Conservation (phyloP, 176 grass and related monocot genomes). For the Rhynchospora pubera region DNA sequence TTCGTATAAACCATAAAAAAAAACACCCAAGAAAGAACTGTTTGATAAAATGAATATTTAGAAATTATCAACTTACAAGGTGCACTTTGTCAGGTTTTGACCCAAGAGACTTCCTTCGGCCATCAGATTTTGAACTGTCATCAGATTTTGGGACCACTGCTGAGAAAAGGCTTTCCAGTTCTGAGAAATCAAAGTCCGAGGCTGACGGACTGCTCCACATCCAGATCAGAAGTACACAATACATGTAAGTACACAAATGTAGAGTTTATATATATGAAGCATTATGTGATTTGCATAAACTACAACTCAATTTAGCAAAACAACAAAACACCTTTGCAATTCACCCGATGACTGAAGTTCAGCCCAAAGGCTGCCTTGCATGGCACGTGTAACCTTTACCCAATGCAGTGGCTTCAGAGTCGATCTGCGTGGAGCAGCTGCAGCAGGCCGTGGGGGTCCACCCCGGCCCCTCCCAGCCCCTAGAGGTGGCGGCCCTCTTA, state of each 20-base stretch:
- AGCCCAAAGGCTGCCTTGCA: conserved; percentile 96
- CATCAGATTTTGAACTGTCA: conserved; percentile 57
- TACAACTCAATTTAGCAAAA: neutral
- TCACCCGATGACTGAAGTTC: conserved; percentile 79
- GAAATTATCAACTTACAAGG: conserved; percentile 49
- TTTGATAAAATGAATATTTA: neutral
- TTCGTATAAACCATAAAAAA: neutral
- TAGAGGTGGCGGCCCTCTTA: conserved; percentile 26
- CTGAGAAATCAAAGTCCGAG: conserved; percentile 85
- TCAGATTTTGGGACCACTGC: conserved; percentile 61
- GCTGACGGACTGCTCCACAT: conserved; percentile 61
- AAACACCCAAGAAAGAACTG: neutral
- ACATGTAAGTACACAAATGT: conserved; percentile 14
- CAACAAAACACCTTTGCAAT: conserved; percentile 45
- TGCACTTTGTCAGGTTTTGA: conserved; percentile 96
- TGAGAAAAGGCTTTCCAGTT: conserved; percentile 86
- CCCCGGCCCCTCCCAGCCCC: conserved; percentile 64
- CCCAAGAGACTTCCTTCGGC: conserved; percentile 83
- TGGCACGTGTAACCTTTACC: conserved; percentile 82
- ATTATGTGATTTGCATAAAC: neutral
- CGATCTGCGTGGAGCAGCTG: conserved; percentile 53
- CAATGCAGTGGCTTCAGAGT: conserved; percentile 88
- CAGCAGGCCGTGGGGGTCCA: conserved; percentile 36
- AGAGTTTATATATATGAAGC: neutral
- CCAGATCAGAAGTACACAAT: conserved; percentile 9